Percentiles rank a stretch among this genome's conserved stretches.
Evolutionary conservation across 495 filamentous ascomycete genomes (phyloP).

Genomic region (Penicillium alfredii): DNA sequence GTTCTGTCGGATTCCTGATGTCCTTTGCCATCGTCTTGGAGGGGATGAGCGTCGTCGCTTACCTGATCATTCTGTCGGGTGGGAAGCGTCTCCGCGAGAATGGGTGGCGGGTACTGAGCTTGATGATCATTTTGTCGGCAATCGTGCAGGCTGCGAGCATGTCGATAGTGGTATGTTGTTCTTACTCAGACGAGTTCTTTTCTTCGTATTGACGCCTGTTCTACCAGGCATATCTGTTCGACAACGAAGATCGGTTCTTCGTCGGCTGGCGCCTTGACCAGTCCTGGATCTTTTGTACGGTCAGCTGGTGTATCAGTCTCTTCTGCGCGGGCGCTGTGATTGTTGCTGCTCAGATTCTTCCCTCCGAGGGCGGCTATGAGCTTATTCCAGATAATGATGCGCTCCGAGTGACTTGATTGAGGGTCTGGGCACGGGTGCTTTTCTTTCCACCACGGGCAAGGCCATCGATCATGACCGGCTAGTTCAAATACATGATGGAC

Average conservation of each 20-base stretch:
- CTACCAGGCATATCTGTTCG: slow-evolving; percentile 73
- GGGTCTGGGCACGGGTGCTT: too few relatives aligned
- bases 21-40: slow-evolving; percentile 72
- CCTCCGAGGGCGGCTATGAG: slow-evolving; percentile 82
- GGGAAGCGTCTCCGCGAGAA: slow-evolving; percentile 67
- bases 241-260: slow-evolving; percentile 80
- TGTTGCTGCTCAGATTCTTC: slow-evolving; percentile 58
- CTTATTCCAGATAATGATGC: slow-evolving; percentile 50
- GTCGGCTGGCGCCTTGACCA: slow-evolving; percentile 77
- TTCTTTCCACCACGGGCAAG: too few relatives aligned
- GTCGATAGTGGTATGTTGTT: slow-evolving; percentile 67
- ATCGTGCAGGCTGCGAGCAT: slow-evolving; percentile 61
- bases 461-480: too few relatives aligned
- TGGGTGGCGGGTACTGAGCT: slow-evolving; percentile 70
- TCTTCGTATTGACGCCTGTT: too few relatives aligned
- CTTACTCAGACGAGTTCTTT: neutral
- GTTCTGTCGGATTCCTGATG: slow-evolving; percentile 79
- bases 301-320: slow-evolving; percentile 62
- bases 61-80: slow-evolving; percentile 65
- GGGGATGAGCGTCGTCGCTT: slow-evolving; percentile 67
- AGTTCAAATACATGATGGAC: too few relatives aligned
- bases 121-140: slow-evolving; percentile 56
- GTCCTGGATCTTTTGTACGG: slow-evolving; percentile 70
- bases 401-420: too few relatives aligned
- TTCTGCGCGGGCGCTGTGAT: slow-evolving; percentile 56